Conservation (phyloP, 441 rosid species). For the Adansonia madagascariensis region DNA sequence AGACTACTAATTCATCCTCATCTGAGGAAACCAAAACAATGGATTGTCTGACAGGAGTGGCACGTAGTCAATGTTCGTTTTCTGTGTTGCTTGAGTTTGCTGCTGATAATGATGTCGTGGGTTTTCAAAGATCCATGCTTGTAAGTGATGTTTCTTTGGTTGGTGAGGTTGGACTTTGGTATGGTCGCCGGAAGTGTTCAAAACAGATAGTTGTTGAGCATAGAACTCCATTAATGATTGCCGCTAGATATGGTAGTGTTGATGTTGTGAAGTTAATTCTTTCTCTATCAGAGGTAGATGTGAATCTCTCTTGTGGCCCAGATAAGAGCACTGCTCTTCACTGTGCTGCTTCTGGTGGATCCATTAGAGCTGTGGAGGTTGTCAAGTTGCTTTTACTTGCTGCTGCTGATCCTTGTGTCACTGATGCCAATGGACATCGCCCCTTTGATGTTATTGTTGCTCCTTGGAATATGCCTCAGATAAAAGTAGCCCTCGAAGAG, state of each 20-base stretch:
- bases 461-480: slow-evolving; percentile 44
- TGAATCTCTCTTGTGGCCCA: slow-evolving; percentile 53
- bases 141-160: slow-evolving; percentile 35
- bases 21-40: slow-evolving; percentile 33
- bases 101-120: slow-evolving; percentile 54
- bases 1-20: slow-evolving; percentile 19
- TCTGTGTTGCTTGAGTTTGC: slow-evolving; percentile 56
- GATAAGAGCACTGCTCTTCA: slow-evolving; percentile 80
- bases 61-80: slow-evolving; percentile 41
- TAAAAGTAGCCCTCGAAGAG: slow-evolving; percentile 51
- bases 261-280: slow-evolving; percentile 48
- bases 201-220: slow-evolving; percentile 58
- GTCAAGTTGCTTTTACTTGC: slow-evolving; percentile 61
- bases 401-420: slow-evolving; percentile 57
- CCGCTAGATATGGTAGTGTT: slow-evolving; percentile 62
- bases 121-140: slow-evolving; percentile 32
- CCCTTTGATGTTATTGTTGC: slow-evolving; percentile 67
- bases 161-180: slow-evolving; percentile 53
- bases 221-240: slow-evolving; percentile 76
- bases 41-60: slow-evolving; percentile 32
- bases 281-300: slow-evolving; percentile 33
- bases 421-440: slow-evolving; percentile 61
- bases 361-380: slow-evolving; percentile 49
- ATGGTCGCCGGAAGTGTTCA: slow-evolving; percentile 43
- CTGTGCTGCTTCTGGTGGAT: slow-evolving; percentile 81